Evolutionary conservation across 352 stramenopile species (phyloP), one percentile per base, ranked within the genome.

Genomic region (Globisporangium rhizosaccharum): DNA sequence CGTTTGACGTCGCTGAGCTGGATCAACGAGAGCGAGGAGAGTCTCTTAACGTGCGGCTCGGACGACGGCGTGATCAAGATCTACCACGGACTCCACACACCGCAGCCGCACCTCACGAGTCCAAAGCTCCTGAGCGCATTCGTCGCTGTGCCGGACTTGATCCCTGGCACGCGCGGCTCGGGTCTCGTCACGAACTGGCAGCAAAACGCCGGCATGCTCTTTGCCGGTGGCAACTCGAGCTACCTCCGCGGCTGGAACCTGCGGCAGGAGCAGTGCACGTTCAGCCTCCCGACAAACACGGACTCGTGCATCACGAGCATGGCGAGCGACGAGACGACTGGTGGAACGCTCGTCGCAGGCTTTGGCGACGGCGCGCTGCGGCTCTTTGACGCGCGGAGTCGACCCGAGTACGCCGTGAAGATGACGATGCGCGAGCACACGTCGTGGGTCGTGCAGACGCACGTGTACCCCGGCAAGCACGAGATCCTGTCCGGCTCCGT

Each of bases 121-220:
- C 87, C 92, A n/a, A 81, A 76, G 39, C 70, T 99, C 0, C 63
- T 97, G 37, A 96, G 93, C 1, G 79, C 96, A 0, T 99, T 99
- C 62, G 75, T 94, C 36, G 96, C 91, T 8, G 85, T 97, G 41
- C 92, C 93, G 11, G 93, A 98, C 72, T 76, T 99, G 56, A 74
- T 94, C 36, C 76, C 88, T 6, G 91, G 87, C 20, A 94, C 85
- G 11, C 88, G 92, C 39, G 90, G 87, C 54, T 98, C 91, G 45
- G 96, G 96, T 10, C 79, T 99, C 8, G 85, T 99, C 26, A 96
- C 97, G 53, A 96, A 98, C 56, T 99, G 96, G 95, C 93, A 98
- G 66, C 91, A 98, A 63, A 75, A 79, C 42, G 76, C 76, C 23
- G 94, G 94, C 0, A 76, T 90, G 61, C 75, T 99, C 20, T 93